These are phyloP conservation scores for Globisporangium cederbergense DNA, from an alignment of 352 stramenopile species.

Conservation along the genomic window DNA sequence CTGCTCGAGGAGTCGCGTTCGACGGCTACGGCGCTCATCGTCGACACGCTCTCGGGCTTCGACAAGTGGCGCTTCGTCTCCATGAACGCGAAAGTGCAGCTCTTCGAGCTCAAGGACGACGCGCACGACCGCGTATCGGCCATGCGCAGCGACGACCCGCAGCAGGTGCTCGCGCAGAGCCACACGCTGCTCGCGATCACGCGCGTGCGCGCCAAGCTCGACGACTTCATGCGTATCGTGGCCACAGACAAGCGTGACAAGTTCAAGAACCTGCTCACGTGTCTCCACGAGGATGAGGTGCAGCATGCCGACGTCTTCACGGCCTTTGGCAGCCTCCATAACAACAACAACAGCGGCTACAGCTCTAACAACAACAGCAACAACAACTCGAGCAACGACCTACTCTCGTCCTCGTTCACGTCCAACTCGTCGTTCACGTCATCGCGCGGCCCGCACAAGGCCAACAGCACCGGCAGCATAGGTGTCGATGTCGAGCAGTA, in stretches of 20 bases:
- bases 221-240: conserved; percentile 68
- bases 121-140: conserved; percentile 43
- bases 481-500: conserved; percentile 31
- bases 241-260: conserved; percentile 37
- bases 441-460: conserved; percentile 9
- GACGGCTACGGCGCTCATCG: conserved; percentile 51
- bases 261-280: conserved; percentile 56
- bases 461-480: background rate
- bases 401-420: conserved; percentile 17
- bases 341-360: conserved; percentile 2
- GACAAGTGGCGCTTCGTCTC: conserved; percentile 69
- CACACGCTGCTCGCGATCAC: conserved; percentile 58
- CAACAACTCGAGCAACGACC: conserved; percentile 8
- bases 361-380: background rate
- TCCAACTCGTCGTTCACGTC: conserved; percentile 28
- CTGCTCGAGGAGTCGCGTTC: conserved; percentile 44
- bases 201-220: conserved; percentile 49
- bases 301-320: conserved; percentile 64
- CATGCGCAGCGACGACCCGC: conserved; percentile 27
- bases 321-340: conserved; percentile 33
- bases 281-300: conserved; percentile 53
- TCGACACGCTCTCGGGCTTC: conserved; percentile 54
- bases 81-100: conserved; percentile 29
- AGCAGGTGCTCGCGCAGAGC: conserved; percentile 19
- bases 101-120: conserved; percentile 55